These are phyloP conservation scores for Poa annua DNA, from an alignment of 176 grass and related monocot species.

Conservation along the genomic window DNA sequence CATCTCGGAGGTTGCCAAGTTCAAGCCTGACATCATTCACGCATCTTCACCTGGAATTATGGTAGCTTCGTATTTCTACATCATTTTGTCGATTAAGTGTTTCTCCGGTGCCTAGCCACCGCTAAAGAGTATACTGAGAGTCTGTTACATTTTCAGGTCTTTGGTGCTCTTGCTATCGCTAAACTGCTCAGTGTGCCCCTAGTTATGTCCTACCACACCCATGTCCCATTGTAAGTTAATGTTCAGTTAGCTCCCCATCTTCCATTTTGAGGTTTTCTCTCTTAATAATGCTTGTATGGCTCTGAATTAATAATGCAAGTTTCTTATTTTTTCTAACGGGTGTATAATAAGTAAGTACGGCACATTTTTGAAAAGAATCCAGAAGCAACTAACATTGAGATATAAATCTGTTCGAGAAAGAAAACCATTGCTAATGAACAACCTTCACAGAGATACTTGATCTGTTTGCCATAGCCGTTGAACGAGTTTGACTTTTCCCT, in stretches of 20 bases:
- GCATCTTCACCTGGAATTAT: constrained; percentile 98
- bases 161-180: constrained; percentile 87
- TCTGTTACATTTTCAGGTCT: constrained; percentile 61
- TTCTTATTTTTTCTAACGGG: neutral
- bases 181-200: constrained; percentile 79
- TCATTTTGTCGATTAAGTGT: neutral
- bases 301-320: neutral
- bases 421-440: neutral
- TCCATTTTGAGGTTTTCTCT: neutral
- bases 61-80: constrained; percentile 44
- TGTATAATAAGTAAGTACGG: neutral
- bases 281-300: neutral
- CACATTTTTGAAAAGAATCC: neutral
- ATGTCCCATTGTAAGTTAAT: constrained; percentile 80
- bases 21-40: constrained; percentile 97
- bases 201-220: constrained; percentile 96
- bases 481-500: neutral
- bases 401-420: neutral
- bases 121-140: neutral
- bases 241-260: neutral
- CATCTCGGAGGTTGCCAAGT: constrained; percentile 85
- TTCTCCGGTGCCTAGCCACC: neutral
- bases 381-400: neutral
- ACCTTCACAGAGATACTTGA: neutral
- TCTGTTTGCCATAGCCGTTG: neutral